These are phyloP conservation scores for Dactylonectria estremocensis DNA, from an alignment of 2,329 filamentous ascomycete species.

Conservation along the genomic window DNA sequence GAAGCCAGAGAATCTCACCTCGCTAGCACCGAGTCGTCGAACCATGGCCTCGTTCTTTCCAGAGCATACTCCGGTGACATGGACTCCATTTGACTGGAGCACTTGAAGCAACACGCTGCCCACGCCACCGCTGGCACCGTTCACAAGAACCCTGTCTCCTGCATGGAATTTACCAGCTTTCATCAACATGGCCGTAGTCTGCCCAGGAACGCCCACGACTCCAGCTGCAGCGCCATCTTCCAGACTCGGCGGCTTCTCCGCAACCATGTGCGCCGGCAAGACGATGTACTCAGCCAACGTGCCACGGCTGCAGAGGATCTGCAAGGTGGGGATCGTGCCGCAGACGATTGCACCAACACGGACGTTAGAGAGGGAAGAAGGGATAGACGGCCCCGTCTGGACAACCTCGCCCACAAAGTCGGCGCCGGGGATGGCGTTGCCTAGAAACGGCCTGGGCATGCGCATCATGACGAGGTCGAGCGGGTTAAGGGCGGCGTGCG, in stretches of 20 bases:
- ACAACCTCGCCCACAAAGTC: background rate
- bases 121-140: background rate
- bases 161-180: conserved; percentile 10
- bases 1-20: conserved; percentile 34
- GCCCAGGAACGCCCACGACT: background rate
- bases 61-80: conserved; percentile 45
- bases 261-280: conserved; percentile 51
- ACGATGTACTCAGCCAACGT: conserved; percentile 54
- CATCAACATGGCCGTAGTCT: background rate
- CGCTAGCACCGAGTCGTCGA: conserved; percentile 43
- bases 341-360: conserved; percentile 12
- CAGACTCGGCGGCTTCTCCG: conserved; percentile 42
- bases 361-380: background rate
- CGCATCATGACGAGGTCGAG: conserved; percentile 20
- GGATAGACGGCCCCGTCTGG: background rate
- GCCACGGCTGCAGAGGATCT: conserved; percentile 46
- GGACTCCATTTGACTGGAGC: conserved; percentile 37
- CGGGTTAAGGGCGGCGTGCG: conserved; percentile 13
- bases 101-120: conserved; percentile 35
- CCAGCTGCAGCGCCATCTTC: background rate
- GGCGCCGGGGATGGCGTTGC: background rate
- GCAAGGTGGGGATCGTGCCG: conserved; percentile 11
- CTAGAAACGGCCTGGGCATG: background rate
- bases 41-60: conserved; percentile 41
- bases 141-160: background rate